phyloP scores from a whole-genome alignment of 2,329 filamentous ascomycete species.

The Phyllosticta citrichinensis region DNA sequence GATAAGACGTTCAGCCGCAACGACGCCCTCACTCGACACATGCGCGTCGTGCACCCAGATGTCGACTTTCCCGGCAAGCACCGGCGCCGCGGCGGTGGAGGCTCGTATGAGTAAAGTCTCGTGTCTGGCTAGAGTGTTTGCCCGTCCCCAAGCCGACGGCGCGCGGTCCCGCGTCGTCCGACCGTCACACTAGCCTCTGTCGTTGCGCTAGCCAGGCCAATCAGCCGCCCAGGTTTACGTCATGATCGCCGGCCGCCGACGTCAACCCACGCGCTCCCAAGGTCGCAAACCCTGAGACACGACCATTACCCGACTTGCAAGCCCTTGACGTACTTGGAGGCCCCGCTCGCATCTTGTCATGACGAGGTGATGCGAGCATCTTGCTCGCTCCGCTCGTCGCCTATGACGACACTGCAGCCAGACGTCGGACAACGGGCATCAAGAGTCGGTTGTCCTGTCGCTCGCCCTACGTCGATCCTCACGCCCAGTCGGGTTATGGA shows the following conservation, averaged over 20 bases:
- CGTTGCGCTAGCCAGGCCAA: neutral
- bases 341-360: neutral
- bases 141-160: neutral
- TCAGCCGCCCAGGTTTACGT: neutral
- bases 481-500: neutral
- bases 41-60: slow-evolving; percentile 88
- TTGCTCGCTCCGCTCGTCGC: neutral
- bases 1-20: slow-evolving; percentile 96
- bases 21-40: slow-evolving; percentile 87
- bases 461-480: neutral
- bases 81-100: slow-evolving; percentile 29
- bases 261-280: neutral
- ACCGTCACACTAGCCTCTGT: neutral
- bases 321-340: neutral
- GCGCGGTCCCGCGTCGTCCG: neutral
- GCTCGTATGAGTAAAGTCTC: slow-evolving; percentile 5
- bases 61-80: slow-evolving; percentile 68
- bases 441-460: neutral
- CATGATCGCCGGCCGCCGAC: neutral
- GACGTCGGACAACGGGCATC: neutral
- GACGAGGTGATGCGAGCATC: neutral
- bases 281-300: neutral
- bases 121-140: neutral
- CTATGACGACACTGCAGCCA: neutral
- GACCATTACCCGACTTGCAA: neutral